Conservation (phyloP, 192 early-diverging fungal species). For the Rhizophagus prolifer region DNA sequence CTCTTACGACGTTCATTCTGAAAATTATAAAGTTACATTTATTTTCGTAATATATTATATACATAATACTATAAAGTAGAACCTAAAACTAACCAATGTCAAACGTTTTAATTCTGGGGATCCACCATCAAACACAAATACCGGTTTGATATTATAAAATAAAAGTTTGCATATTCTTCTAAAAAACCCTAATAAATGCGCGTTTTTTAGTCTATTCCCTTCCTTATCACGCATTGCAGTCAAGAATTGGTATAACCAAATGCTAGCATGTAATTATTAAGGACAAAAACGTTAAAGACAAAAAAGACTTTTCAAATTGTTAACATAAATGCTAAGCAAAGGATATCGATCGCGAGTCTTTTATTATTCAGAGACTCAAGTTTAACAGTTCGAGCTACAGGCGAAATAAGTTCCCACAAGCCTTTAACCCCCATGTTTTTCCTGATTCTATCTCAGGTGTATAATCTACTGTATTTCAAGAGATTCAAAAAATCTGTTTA, state of each 20-base stretch:
- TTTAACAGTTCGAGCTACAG: slow-evolving; percentile 70
- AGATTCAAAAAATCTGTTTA: too few species aligned
- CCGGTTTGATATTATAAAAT: slow-evolving; percentile 83
- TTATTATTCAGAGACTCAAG: slow-evolving; percentile 79
- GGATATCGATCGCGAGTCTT: slow-evolving; percentile 77
- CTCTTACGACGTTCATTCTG: slow-evolving; percentile 51
- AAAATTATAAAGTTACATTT: neutral
- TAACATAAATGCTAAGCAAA: slow-evolving; percentile 42
- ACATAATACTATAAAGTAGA: neutral
- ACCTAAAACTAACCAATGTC: slow-evolving; percentile 58
- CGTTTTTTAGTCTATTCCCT: slow-evolving; percentile 78
- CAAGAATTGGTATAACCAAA: slow-evolving; percentile 97
- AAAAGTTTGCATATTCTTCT: slow-evolving; percentile 92
- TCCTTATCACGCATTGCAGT: slow-evolving; percentile 90
- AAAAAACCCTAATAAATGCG: slow-evolving; percentile 92
- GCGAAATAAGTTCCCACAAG: slow-evolving; percentile 85
- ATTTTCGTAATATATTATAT: too few species aligned
- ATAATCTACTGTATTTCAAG: too few species aligned
- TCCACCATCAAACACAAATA: slow-evolving; percentile 98
- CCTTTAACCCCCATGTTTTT: slow-evolving; percentile 98
- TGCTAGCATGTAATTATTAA: slow-evolving; percentile 64
- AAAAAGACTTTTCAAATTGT: neutral
- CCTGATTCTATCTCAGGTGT: too few species aligned
- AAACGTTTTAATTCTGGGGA: slow-evolving; percentile 81
- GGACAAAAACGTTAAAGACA: slow-evolving; percentile 10